Evolutionary conservation across 2,329 filamentous ascomycete species (phyloP).

Genomic region (Tolypocladium pustulatum): DNA sequence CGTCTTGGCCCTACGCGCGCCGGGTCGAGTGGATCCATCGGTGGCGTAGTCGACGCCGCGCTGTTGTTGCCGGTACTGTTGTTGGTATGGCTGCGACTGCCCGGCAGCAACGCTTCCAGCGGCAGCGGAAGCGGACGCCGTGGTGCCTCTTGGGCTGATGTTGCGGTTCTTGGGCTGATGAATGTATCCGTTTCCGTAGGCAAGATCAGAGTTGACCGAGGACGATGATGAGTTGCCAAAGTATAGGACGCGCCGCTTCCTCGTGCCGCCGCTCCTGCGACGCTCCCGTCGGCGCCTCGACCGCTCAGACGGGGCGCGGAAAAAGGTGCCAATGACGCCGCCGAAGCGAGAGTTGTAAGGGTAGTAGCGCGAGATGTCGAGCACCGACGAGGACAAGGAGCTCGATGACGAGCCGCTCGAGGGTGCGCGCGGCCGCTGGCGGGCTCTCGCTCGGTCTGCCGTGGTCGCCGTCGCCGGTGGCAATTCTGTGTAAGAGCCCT

Average conservation of each 20-base stretch:
- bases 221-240: slow-evolving; percentile 56
- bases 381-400: slow-evolving; percentile 46
- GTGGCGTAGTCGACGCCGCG: not conserved
- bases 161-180: slow-evolving; percentile 24
- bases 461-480: not conserved
- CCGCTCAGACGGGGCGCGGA: slow-evolving; percentile 48
- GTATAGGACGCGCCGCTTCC: slow-evolving; percentile 43
- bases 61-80: not conserved
- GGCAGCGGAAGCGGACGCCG: not conserved
- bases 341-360: slow-evolving; percentile 34
- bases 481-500: not conserved
- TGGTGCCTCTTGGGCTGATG: slow-evolving; percentile 13
- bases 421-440: slow-evolving; percentile 12
- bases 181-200: slow-evolving; percentile 53
- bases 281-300: slow-evolving; percentile 21
- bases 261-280: slow-evolving; percentile 30
- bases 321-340: slow-evolving; percentile 52
- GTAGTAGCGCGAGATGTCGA: slow-evolving; percentile 54
- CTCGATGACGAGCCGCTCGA: slow-evolving; percentile 32
- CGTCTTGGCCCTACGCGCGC: slow-evolving; percentile 26
- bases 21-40: not conserved
- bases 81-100: not conserved
- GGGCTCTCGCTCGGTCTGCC: not conserved
- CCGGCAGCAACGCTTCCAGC: not conserved
- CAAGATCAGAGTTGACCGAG: slow-evolving; percentile 57